Percentiles rank a stretch among this genome's conserved stretches.
Conservation (phyloP, 2,329 filamentous ascomycete genomes). For the Fusarium illudens region DNA sequence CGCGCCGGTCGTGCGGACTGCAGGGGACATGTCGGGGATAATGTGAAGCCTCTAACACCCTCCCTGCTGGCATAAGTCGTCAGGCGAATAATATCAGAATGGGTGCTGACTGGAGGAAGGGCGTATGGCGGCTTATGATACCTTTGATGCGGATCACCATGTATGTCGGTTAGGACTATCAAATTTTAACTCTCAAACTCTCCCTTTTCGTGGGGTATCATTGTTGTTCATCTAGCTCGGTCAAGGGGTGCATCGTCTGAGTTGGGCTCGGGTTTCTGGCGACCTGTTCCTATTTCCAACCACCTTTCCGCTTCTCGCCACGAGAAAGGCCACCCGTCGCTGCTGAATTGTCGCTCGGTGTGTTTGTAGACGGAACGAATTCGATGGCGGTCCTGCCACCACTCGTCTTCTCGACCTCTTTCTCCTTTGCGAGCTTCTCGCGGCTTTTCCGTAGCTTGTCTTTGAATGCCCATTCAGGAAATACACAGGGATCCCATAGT, state of each 20-base stretch:
- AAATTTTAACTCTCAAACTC: slow-evolving; percentile 21
- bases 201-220: slow-evolving; percentile 12
- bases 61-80: neutral
- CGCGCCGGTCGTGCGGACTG: neutral
- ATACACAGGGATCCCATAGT: slow-evolving; percentile 65
- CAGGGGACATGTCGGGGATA: neutral
- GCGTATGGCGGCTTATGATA: slow-evolving; percentile 46
- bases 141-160: slow-evolving; percentile 38
- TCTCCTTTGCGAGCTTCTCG: slow-evolving; percentile 55
- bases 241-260: neutral
- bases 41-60: neutral
- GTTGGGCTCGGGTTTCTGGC: neutral
- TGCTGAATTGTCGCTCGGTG: slow-evolving; percentile 32
- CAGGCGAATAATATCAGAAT: slow-evolving; percentile 25
- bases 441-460: slow-evolving; percentile 60
- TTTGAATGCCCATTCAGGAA: slow-evolving; percentile 64
- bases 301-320: slow-evolving; percentile 47
- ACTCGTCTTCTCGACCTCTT: slow-evolving; percentile 53
- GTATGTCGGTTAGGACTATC: slow-evolving; percentile 18
- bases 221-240: slow-evolving; percentile 1
- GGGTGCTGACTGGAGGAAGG: slow-evolving; percentile 24
- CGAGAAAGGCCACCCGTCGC: slow-evolving; percentile 37
- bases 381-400: slow-evolving; percentile 56
- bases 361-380: slow-evolving; percentile 55
- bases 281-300: slow-evolving; percentile 42